These are phyloP conservation scores for Persicaria tinctoria DNA, from an alignment of 148 eudicot species.

Conservation along the genomic window DNA sequence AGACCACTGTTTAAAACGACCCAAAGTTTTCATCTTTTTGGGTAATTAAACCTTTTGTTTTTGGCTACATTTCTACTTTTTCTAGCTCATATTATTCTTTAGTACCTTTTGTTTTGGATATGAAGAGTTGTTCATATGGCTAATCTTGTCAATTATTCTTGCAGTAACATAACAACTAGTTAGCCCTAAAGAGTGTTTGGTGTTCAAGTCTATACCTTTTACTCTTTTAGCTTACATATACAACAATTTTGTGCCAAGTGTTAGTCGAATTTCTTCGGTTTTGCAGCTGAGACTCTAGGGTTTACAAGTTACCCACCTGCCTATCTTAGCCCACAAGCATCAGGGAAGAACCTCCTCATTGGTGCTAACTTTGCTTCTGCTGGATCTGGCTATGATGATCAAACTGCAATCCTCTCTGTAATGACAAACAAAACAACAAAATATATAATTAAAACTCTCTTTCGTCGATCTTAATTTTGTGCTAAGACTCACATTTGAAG, in stretches of 20 bases:
- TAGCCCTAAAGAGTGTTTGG: neutral
- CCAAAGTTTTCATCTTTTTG: no score
- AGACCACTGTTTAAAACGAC: no score
- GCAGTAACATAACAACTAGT: neutral
- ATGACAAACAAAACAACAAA: constrained; percentile 8
- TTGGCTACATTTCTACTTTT: no score
- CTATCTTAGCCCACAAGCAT: constrained; percentile 91
- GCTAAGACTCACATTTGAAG: neutral
- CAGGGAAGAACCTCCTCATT: constrained; percentile 74
- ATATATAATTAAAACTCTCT: neutral
- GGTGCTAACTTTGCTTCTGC: constrained; percentile 97
- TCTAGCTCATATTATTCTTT: no score
- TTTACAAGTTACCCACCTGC: constrained; percentile 79
- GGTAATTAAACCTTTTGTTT: no score
- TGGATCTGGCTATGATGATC: constrained; percentile 89
- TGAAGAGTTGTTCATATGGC: neutral
- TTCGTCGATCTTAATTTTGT: neutral
- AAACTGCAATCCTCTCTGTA: constrained; percentile 63
- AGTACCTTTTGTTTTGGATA: no score
- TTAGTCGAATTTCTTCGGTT: neutral
- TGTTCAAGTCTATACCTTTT: neutral
- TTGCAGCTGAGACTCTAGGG: constrained; percentile 81
- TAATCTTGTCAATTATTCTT: neutral
- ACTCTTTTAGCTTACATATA: neutral
- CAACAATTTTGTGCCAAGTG: neutral